phyloP scores from a whole-genome alignment of 2,329 filamentous ascomycete species.

The Nakataea oryzae region DNA sequence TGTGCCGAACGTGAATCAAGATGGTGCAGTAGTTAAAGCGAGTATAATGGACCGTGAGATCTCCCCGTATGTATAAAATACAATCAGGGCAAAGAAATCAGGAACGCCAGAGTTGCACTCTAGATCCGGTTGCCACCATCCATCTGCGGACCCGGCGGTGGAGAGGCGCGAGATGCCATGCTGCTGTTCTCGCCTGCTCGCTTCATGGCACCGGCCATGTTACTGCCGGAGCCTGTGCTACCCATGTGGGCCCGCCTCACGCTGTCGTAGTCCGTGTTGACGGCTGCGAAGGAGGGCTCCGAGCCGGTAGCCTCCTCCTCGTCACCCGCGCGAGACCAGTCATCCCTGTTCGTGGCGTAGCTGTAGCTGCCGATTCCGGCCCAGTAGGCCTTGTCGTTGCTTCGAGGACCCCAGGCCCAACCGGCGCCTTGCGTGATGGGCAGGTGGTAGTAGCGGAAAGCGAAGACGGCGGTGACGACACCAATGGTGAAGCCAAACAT shows the following conservation, averaged over 20 bases:
- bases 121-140: neutral
- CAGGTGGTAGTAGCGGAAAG: conserved; percentile 79
- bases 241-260: neutral
- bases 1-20: neutral
- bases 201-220: neutral
- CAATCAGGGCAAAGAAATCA: neutral
- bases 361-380: conserved; percentile 56
- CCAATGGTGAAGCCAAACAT: conserved; percentile 78
- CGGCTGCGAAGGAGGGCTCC: neutral
- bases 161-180: neutral
- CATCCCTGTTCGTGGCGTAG: conserved; percentile 35
- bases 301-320: conserved; percentile 17
- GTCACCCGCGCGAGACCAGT: conserved; percentile 15
- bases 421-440: conserved; percentile 70
- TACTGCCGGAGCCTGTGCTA: neutral
- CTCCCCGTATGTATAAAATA: neutral
- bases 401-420: conserved; percentile 81
- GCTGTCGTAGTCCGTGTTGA: neutral
- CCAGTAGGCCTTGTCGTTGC: conserved; percentile 64
- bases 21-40: neutral
- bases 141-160: neutral
- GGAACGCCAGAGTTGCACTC: neutral
- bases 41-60: neutral
- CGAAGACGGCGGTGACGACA: conserved; percentile 56
- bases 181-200: neutral